phyloP scores from a whole-genome alignment of 2,329 filamentous ascomycete genomes.

The Aureobasidium lini region DNA sequence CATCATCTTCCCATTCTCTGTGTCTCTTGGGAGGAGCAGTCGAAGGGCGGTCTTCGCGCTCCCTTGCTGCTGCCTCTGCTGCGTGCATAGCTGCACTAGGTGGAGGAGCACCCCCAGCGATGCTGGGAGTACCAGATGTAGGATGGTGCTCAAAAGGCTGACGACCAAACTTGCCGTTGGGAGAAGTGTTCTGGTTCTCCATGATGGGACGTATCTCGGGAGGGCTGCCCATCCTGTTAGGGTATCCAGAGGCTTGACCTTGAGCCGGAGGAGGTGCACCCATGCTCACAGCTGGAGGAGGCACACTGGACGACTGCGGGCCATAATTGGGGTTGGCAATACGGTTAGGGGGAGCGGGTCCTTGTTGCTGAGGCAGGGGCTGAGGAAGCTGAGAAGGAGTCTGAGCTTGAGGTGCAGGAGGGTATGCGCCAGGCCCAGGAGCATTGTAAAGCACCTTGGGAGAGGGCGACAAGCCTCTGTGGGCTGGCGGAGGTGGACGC shows the following conservation, averaged over 20 bases:
- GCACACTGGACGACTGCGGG: conserved; percentile 30
- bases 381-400: conserved; percentile 42
- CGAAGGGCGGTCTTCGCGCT: conserved; percentile 65
- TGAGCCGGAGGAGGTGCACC: conserved; percentile 47
- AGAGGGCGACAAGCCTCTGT: conserved; percentile 50
- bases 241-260: conserved; percentile 60
- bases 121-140: conserved; percentile 52
- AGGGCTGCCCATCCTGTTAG: conserved; percentile 61
- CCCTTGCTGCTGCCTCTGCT: conserved; percentile 60
- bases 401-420: conserved; percentile 6
- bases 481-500: conserved; percentile 41
- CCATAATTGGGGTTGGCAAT: conserved; percentile 42
- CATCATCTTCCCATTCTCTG: conserved; percentile 88
- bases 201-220: conserved; percentile 74
- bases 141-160: conserved; percentile 72
- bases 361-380: conserved; percentile 23
- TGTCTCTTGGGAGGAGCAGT: conserved; percentile 72
- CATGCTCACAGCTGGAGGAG: conserved; percentile 45
- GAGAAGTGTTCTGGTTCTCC: conserved; percentile 76
- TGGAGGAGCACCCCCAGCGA: conserved; percentile 63
- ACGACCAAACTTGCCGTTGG: conserved; percentile 75
- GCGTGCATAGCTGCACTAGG: conserved; percentile 55
- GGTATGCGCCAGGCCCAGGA: conserved; percentile 36
- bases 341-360: conserved; percentile 24
- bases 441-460: conserved; percentile 50